Base-by-base conservation (phyloP, 352 stramenopile species). In the Globisporangium echinulatum region DNA sequence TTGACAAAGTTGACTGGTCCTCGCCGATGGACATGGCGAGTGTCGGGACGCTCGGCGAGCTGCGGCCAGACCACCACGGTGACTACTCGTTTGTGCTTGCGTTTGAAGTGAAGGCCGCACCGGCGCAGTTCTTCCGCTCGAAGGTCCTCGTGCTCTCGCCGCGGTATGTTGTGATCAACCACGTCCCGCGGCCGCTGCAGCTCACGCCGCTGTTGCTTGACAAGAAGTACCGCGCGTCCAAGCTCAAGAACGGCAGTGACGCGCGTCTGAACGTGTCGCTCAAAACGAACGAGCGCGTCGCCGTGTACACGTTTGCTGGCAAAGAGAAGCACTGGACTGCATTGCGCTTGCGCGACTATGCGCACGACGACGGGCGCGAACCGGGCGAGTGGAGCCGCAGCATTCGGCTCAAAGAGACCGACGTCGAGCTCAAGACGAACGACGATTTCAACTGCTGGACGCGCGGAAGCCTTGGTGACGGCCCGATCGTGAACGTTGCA, bases 131-230 rank as follows among this genome's bases (percentile, higher is more conserved):
- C 52, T 88, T 84, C 62, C 71, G 82, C 5, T 88, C 86, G 8
- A 94, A 92, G 68, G 87, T 96, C 46, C 64, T 93, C 37, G 69
- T 87, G 2, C 75, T 96, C 46, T 87, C 83, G 14, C 86, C 86
- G 11, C 79, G 86, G 6, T 93, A 82, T 59, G 70, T 94, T 38
- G 59, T 96, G 13, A 58, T 88, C 46, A 94, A 87, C 49, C 68
- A 69, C 42, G 77, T 93, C 0, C 68, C 72, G 4, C 75, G 85
- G 19, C 58, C 70, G 15, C 55, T 96, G 25, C 79, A 96, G 52
- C 62, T 93, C 37, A 88, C 78, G 7, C 85, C 85, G 0, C 57
- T 96, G 49, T 73, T 87, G 42, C 43, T 96, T n/a, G 77, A 92
- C 61, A 94, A 96, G 59, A 89, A 90, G 59, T 58, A 72, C 13